A percentile compares a stretch with the other conserved stretches of the same genome.
Evolutionary conservation across 345 rosid genomes (phyloP).

Genomic region (Isatis tinctoria): DNA sequence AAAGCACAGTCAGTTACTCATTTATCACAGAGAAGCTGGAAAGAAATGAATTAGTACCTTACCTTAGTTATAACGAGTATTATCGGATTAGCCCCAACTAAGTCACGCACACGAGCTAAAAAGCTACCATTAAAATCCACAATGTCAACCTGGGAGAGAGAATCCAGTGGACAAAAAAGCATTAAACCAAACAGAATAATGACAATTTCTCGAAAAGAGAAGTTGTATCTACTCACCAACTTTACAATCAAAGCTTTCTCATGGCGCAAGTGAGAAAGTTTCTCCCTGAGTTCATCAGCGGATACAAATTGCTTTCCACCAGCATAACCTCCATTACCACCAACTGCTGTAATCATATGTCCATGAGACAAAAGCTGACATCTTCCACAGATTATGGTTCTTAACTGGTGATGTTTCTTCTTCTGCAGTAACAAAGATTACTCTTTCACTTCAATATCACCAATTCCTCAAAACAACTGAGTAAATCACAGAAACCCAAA

Average conservation of each 20-base stretch:
- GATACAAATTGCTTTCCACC: constrained; percentile 88
- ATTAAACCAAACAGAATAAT: not conserved
- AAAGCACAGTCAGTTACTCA: not conserved
- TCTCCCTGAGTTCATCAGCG: constrained; percentile 82
- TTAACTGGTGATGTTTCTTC: constrained; percentile 93
- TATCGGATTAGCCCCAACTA: constrained; percentile 89
- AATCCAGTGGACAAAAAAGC: not conserved
- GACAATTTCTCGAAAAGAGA: not conserved
- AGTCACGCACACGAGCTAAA: constrained; percentile 86
- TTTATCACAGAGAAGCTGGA: not conserved
- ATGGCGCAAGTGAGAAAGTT: constrained; percentile 72
- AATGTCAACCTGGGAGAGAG: constrained; percentile 71
- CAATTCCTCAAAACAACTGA: not conserved
- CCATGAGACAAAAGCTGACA: constrained; percentile 93
- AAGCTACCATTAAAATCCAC: constrained; percentile 96
- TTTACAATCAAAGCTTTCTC: constrained; percentile 82
- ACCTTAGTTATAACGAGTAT: constrained; percentile 92
- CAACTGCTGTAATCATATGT: constrained; percentile 94
- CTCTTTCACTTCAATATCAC: not conserved
- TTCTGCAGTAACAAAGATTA: constrained; percentile 46
- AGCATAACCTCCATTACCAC: constrained; percentile 94
- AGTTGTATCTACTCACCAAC: constrained; percentile 44
- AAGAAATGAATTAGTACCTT: not conserved
- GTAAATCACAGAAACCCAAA: not conserved
- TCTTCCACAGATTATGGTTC: constrained; percentile 83